Base-by-base conservation (phyloP, 2,329 filamentous ascomycete species). In the Fusarium succisae region DNA sequence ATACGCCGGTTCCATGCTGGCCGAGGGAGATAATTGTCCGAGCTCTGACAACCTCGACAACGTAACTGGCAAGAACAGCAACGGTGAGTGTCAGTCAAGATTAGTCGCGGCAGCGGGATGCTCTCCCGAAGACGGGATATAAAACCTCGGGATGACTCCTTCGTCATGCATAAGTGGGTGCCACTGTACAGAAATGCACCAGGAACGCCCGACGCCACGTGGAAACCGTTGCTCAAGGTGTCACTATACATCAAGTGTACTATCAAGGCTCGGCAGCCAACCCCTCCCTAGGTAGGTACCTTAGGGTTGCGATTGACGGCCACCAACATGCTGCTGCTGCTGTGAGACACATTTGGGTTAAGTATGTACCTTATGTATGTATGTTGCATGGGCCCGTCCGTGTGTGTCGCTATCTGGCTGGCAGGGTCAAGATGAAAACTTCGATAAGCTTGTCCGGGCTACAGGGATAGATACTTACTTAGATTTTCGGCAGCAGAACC, bases 161-260 rank as follows among this genome's bases (percentile, higher is more conserved):
- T 73, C 44, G 18, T 50, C 56, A 47, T 74, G 72, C 70, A 69
- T 70, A 73, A 75, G 66, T 59, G 72, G 72, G 66, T 75, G 57
- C 62, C 51, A 68, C 59, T 66, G 75, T 73, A 76, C 57, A 53
- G 50, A 51, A 47, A 62, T 43, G 41, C 63, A 54, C 70, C 71
- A 67, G 60, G 68, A 66, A 74, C 70, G 70, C 57, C 68, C 68
- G 66, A 50, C 66, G 74, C 75, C 73, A 76, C 75, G 76, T 76
- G 76, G 66, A 66, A 77, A 63, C 61, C 56, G 71, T 75, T 70
- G 63, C 54, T 63, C 62, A 60, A 66, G 56, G 62, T 66, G 70
- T 72, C 62, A 66, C 66, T 76, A 53, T 69, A 68, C 58, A 69
- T 73, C 30, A 53, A 63, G 54, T 54, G 63, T 73, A 68, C 72